A percentile compares a stretch with the other conserved stretches of the same genome.
Conservation (phyloP, 208 protist genomes). For the Porcisia hertigi region DNA sequence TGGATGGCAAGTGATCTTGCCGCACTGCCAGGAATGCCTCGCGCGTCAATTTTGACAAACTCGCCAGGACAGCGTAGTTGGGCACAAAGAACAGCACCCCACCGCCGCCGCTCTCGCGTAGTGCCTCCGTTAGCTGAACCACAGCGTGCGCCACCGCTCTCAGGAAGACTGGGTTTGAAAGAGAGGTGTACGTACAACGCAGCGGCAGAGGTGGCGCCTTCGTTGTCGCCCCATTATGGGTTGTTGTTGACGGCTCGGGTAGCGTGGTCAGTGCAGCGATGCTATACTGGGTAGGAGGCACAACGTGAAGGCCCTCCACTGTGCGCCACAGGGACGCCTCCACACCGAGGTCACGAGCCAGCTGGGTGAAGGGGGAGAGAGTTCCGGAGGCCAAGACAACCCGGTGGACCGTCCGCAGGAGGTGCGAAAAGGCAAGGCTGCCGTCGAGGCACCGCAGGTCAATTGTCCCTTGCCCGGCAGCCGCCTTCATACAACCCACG, state of each 20-base stretch:
- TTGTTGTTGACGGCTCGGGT: background rate
- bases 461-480: background rate
- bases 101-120: slow-evolving; percentile 34
- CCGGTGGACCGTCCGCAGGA: slow-evolving; percentile 50
- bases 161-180: slow-evolving; percentile 48
- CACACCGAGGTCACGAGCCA: slow-evolving; percentile 75
- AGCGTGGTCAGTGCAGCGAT: slow-evolving; percentile 38
- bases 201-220: slow-evolving; percentile 25
- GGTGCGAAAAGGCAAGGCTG: slow-evolving; percentile 65
- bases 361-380: slow-evolving; percentile 87
- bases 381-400: slow-evolving; percentile 96
- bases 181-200: slow-evolving; percentile 59
- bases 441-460: slow-evolving; percentile 79
- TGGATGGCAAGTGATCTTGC: background rate
- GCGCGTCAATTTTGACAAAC: slow-evolving; percentile 27
- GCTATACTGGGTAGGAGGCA: slow-evolving; percentile 37
- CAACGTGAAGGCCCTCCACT: slow-evolving; percentile 55
- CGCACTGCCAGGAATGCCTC: slow-evolving; percentile 12
- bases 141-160: slow-evolving; percentile 41
- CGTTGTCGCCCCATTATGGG: background rate
- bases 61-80: slow-evolving; percentile 59
- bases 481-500: background rate
- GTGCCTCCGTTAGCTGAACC: slow-evolving; percentile 45
- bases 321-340: slow-evolving; percentile 20
- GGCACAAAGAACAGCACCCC: slow-evolving; percentile 96